Conservation (phyloP, 2,329 filamentous ascomycete genomes). For the Aspergillus tanneri region DNA sequence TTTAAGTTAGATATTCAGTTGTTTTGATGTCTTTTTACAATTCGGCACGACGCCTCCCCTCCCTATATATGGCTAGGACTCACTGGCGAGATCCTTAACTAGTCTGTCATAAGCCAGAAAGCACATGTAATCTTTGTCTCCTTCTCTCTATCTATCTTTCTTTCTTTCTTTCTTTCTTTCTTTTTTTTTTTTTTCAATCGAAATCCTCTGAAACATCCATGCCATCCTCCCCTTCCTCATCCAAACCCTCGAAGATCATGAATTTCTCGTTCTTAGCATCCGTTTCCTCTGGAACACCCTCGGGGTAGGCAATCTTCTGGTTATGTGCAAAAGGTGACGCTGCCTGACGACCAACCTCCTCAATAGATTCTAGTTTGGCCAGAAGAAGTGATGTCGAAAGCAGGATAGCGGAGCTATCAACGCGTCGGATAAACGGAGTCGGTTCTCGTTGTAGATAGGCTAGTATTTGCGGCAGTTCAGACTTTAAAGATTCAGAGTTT, state of each 20-base stretch:
- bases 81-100: too few relatives aligned
- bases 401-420: conserved; percentile 81
- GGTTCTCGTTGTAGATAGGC: conserved; percentile 67
- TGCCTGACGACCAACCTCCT: conserved; percentile 58
- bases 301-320: conserved; percentile 78
- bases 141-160: too few relatives aligned
- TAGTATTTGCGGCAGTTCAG: conserved; percentile 66
- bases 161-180: too few relatives aligned
- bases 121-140: too few relatives aligned
- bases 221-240: conserved; percentile 37
- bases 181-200: too few relatives aligned
- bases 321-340: conserved; percentile 74
- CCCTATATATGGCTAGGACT: too few relatives aligned
- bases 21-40: too few relatives aligned
- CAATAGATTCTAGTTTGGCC: conserved; percentile 71
- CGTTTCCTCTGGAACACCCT: conserved; percentile 77
- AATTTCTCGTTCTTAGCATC: conserved; percentile 64
- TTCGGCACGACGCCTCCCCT: too few relatives aligned
- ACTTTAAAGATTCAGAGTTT: too few relatives aligned
- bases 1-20: too few relatives aligned
- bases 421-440: conserved; percentile 73
- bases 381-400: conserved; percentile 79
- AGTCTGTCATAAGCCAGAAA: too few relatives aligned
- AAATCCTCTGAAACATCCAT: conserved; percentile 35
- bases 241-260: conserved; percentile 53